Percentiles rank a stretch among this genome's conserved stretches.
These are phyloP conservation scores for Syzygium grande DNA, from an alignment of 345 rosid species.

Conservation along the genomic window DNA sequence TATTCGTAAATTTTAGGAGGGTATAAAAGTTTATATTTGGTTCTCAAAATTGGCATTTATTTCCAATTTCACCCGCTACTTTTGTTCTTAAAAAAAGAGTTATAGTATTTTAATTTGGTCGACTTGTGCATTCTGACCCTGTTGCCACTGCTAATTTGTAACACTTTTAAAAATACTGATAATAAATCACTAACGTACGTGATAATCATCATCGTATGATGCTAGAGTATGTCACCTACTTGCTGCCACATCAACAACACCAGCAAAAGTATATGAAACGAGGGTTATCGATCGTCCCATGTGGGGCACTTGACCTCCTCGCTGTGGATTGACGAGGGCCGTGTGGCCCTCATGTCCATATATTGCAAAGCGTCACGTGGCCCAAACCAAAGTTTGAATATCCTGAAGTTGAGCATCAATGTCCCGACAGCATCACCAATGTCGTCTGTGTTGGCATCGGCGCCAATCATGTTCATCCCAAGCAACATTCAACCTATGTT, in stretches of 20 bases:
- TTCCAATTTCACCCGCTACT: neutral
- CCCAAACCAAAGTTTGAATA: accelerated
- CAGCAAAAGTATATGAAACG: accelerated
- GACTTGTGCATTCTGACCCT: neutral
- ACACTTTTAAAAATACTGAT: neutral
- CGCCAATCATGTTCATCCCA: accelerated
- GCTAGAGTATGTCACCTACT: neutral
- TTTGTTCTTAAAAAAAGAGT: accelerated
- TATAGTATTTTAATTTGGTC: neutral
- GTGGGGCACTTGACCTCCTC: neutral
- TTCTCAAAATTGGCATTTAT: neutral
- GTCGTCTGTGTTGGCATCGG: neutral
- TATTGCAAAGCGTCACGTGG: neutral
- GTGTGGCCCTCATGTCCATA: too few species aligned
- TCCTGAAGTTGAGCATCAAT: accelerated
- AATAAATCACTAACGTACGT: neutral
- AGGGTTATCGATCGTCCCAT: neutral
- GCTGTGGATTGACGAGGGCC: accelerated
- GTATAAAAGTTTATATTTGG: neutral
- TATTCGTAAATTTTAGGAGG: neutral
- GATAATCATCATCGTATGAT: accelerated
- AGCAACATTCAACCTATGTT: accelerated
- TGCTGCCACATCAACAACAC: neutral
- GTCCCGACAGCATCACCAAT: accelerated
- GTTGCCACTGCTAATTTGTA: neutral